These are phyloP conservation scores for Lipomyces japonicus DNA, from an alignment of 805 yeast genomes.

Conservation along the genomic window DNA sequence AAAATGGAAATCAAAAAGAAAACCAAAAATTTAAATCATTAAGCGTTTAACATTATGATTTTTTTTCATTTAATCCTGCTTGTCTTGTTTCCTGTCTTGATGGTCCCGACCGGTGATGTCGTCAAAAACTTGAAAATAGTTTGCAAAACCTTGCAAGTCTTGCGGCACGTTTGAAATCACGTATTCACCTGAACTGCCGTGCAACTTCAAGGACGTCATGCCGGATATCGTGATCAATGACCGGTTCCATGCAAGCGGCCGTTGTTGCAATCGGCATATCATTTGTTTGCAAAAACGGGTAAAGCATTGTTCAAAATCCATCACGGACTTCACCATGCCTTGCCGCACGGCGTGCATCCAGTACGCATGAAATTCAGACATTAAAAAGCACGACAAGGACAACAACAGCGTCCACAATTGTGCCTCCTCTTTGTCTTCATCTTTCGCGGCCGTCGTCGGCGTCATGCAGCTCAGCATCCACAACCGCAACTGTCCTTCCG, in stretches of 20 bases:
- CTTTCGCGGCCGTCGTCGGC: not conserved
- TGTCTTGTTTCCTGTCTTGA: not conserved
- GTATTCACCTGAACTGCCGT: too few relatives aligned
- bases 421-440: not conserved
- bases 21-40: too few relatives aligned
- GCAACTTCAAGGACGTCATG: too few relatives aligned
- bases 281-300: constrained; percentile 7
- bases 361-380: constrained; percentile 25
- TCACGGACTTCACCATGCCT: constrained; percentile 24
- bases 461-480: constrained; percentile 19
- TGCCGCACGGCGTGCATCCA: constrained; percentile 20
- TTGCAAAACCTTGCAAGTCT: constrained; percentile 5
- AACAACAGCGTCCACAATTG: constrained; percentile 16
- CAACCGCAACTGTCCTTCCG: constrained; percentile 13
- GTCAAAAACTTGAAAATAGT: constrained; percentile 4
- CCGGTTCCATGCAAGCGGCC: constrained; percentile 11
- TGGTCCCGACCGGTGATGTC: not conserved
- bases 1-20: too few relatives aligned
- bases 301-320: constrained; percentile 32
- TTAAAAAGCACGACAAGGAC: constrained; percentile 14
- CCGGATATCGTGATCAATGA: not conserved
- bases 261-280: not conserved
- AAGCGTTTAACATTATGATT: too few relatives aligned
- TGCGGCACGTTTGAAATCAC: constrained; percentile 9
- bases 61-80: not conserved